Evolutionary conservation across 805 yeast species (phyloP), one percentile per base, ranked within the genome.

Genomic region (Teunomyces stri): DNA sequence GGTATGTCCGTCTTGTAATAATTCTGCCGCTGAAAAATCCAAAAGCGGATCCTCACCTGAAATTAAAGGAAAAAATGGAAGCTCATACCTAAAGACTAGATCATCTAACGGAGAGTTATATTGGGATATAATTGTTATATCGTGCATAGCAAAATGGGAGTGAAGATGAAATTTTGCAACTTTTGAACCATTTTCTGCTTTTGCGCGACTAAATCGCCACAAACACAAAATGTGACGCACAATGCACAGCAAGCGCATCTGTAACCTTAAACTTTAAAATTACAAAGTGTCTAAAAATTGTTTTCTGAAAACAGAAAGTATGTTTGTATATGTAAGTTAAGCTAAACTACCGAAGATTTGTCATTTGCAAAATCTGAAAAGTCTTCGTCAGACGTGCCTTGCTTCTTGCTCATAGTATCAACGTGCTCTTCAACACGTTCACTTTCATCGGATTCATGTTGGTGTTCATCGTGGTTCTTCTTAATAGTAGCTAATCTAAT

Each of bases 401-500:
- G 40, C 12, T n/a, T 11, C 3, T 10, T n/a, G 7, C 22, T 20
- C 22, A 16, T 4, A 7, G 20, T 13, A 4, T 18, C 27, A 20
- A 35, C 13, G 12, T 20, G 13, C 6, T 35, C 38, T 16, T 35
- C 38, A 10, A 10, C 15, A 16, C 16, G 13, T 9, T 36, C 27
- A 36, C 13, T 15, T 21, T 21, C 39, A 6, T 36, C 27, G 18
- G 34, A 31, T 18, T 18, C 40, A 6, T n/a, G 28, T 2, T 18
- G 10, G 13, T 52, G 46, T 36, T 55, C 61, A 45, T 65, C 68
- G 27, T 48, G 36, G 27, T 60, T 59, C 44, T 56, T 54, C 54
- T 60, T 61, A 45, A 67, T 65, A 9, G 59, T 54, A 1, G 64
- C 62, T 35, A 65, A 56, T 42, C 55, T 60, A 18, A 67, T 55